Percentiles rank a stretch among this genome's conserved stretches.
These are phyloP conservation scores for Lithospermum erythrorhizon DNA, from an alignment of 257 asterid genomes.

Conservation along the genomic window DNA sequence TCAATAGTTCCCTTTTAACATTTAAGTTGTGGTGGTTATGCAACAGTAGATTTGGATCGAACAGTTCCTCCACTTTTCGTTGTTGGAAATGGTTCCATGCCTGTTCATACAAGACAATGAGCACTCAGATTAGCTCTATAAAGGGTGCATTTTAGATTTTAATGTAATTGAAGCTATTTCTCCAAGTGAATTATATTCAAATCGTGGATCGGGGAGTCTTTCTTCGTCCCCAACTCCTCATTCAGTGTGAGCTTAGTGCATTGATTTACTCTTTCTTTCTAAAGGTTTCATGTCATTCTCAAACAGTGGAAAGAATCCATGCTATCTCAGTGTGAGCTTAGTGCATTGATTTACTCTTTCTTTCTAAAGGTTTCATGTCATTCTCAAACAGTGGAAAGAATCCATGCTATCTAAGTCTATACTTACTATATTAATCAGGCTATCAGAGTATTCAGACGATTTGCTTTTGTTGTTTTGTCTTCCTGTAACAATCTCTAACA, in stretches of 20 bases:
- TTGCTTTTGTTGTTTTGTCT: slow-evolving; percentile 26
- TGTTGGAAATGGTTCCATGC: slow-evolving; percentile 31
- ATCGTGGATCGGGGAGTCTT: no score
- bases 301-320: not conserved
- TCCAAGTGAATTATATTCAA: no score
- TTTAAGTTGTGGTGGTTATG: slow-evolving; percentile 15
- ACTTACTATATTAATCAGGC: slow-evolving; percentile 25
- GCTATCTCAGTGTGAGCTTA: no score
- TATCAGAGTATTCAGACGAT: slow-evolving; percentile 16
- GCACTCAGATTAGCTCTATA: not conserved
- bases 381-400: not conserved
- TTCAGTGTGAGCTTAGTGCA: no score
- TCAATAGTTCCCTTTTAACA: slow-evolving; percentile 17
- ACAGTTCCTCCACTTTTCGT: slow-evolving; percentile 19
- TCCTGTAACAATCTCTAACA: slow-evolving; percentile 26
- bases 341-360: no score
- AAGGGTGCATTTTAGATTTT: not conserved
- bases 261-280: no score
- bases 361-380: not conserved
- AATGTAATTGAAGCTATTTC: no score
- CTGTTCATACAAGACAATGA: slow-evolving; percentile 10
- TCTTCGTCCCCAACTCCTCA: no score
- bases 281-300: not conserved
- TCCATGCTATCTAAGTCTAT: not conserved
- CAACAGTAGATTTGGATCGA: slow-evolving; percentile 33